phyloP scores from a whole-genome alignment of 441 rosid species.

The Arabidopsis hybrid region DNA sequence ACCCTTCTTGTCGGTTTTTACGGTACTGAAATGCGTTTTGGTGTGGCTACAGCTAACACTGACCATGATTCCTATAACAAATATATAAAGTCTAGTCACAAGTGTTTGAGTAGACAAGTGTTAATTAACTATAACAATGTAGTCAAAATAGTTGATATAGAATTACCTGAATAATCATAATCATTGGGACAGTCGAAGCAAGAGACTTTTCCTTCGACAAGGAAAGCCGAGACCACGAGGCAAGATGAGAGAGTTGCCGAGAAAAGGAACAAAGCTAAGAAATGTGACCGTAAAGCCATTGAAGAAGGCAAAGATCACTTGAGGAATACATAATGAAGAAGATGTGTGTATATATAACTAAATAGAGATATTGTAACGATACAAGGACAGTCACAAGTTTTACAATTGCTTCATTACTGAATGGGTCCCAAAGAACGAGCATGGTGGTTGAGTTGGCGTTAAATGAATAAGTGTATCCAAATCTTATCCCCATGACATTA shows the following conservation, averaged over 20 bases:
- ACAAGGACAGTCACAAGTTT: conserved; percentile 39
- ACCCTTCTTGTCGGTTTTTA: conserved; percentile 58
- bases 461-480: conserved; percentile 31
- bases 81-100: conserved; percentile 5
- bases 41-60: conserved; percentile 64
- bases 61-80: conserved; percentile 61
- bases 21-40: conserved; percentile 50
- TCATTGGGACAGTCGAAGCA: conserved; percentile 64
- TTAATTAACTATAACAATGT: background rate
- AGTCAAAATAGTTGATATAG: background rate
- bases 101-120: background rate
- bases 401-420: conserved; percentile 48
- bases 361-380: conserved; percentile 11
- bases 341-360: conserved; percentile 31
- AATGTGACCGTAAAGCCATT: conserved; percentile 47
- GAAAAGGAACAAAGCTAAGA: conserved; percentile 48
- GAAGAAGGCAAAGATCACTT: conserved; percentile 31
- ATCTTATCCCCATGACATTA: conserved; percentile 27
- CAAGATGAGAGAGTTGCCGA: conserved; percentile 47
- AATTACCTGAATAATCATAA: conserved; percentile 66
- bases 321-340: conserved; percentile 1
- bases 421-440: conserved; percentile 39
- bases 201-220: conserved; percentile 63
- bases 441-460: conserved; percentile 52
- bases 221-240: conserved; percentile 49